Base-by-base conservation (phyloP, 768 basidiomycete species). In the Amyloporia xantha region DNA sequence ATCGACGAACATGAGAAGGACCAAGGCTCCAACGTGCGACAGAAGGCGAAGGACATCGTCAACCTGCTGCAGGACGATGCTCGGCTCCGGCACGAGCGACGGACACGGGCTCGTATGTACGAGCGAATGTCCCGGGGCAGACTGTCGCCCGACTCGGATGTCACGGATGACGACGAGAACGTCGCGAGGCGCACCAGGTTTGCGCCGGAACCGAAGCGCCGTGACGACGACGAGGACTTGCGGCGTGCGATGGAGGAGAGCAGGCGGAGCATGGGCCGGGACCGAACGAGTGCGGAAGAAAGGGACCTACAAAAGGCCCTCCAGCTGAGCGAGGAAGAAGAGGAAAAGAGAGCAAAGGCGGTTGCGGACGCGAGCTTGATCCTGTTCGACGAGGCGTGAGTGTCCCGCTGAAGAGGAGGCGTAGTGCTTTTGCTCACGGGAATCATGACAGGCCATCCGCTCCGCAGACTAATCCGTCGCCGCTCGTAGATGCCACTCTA, bases 21-120 rank as follows among this genome's bases (percentile, higher is more conserved):
- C 64, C 89, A 93, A 58, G 95, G 95, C 21, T 89, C 90, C 13
- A 96, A 96, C 66, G 89, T 93, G 15, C 82, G 91, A n/a, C 84
- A 88, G 62, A 91, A 92, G 65, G 95, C 95, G 2, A 96, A 95
- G 65, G 94, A 96, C 58, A 94, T 98, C 65, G 91, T 92, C 27
- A 91, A 89, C 62, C 77, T 97, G 9, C 75, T 98, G 17, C 73
- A 81, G 61, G 93, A 97, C 64, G 82, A 93, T 47, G 68, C 71
- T 0, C 79, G 89, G 3, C 75, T 98, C 35, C 74, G 86, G 9
- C 81, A 85, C 49, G 89, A 92, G 62, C 79, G 95, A 21, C 74
- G 81, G 10, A 74, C 77, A 26, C 75, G 91, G 38, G 88, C 90
- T 4, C 75, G 76, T 30, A 97, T 97, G 93, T 80, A 87, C 33